Evolutionary conservation across 371 early-diverging fungal genomes (phyloP), one percentile per base, ranked within the genome.

Genomic region (Syncephalastrum racemosum): DNA sequence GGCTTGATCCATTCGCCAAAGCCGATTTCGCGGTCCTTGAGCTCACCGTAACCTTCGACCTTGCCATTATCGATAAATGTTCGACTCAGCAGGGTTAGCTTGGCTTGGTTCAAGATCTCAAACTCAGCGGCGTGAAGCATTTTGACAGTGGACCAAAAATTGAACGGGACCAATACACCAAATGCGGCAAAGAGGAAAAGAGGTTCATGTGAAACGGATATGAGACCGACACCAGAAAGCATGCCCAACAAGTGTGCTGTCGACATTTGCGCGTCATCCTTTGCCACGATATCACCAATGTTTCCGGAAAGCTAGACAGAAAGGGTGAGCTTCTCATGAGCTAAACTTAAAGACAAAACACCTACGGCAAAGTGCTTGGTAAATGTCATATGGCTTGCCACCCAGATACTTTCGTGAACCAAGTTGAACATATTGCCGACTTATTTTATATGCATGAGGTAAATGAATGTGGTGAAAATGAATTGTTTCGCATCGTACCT

Each of bases 371-470:
- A 85, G 51, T 87, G 82, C 43, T 85, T 78, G 22, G 86, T 86
- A 63, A 89, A 89, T 15, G 86, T 86, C 83, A 85, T 87, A 67
- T 89, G 90, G 24, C 84, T 86, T 13, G 86, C 86, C 18, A 79
- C 65, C 82, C 86, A 87, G 6, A 89, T 82, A 51, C 81, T 77
- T 59, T 82, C 86, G 56, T 86, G 86, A 39, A 87, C 80, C 55
- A 74, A 58, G 53, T 86, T 77, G 62, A 84, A 77, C 54, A 72
- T 78, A 56, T 86, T 83, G 13, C 87, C 87, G 36, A 79, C 71
- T 64, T 45, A 2, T 41, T 41, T 46, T 22, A 19, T 14, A 24
- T 20, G 4, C 19, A 40, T 14, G 7, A 10, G 31, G 46, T 25
- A 4, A n/a, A 39, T 56, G n/a, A 16, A 56, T 6, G 46, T 4